Conservation (phyloP, 1,284 basidiomycete species). For the Peniophora sp. region DNA sequence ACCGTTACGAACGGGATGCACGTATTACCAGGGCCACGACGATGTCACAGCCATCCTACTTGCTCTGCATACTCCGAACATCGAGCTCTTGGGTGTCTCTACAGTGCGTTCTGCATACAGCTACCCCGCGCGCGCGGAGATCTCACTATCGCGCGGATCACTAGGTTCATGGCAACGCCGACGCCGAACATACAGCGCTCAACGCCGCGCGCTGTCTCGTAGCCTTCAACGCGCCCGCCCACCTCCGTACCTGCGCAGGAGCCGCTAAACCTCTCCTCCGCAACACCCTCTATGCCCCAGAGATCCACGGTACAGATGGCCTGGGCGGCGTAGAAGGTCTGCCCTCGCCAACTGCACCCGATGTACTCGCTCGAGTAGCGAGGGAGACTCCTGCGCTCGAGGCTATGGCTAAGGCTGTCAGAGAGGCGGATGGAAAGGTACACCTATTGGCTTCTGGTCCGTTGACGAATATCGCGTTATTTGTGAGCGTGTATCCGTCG, state of each 20-base stretch:
- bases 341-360: conserved; percentile 35
- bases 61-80: conserved; percentile 53
- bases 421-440: conserved; percentile 47
- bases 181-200: conserved; percentile 49
- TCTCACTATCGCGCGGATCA: background rate
- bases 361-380: conserved; percentile 40
- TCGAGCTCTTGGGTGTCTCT: conserved; percentile 71
- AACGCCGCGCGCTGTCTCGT: conserved; percentile 71
- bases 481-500: conserved; percentile 63
- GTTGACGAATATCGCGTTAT: conserved; percentile 80
- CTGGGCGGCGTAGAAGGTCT: conserved; percentile 76
- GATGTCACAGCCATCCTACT: conserved; percentile 78
- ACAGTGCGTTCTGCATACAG: conserved; percentile 38
- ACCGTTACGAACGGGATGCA: background rate
- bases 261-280: conserved; percentile 57
- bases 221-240: conserved; percentile 53
- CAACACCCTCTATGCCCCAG: conserved; percentile 30
- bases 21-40: conserved; percentile 64
- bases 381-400: conserved; percentile 42
- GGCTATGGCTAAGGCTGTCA: conserved; percentile 56
- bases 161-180: conserved; percentile 74
- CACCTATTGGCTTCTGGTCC: conserved; percentile 70
- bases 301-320: conserved; percentile 77
- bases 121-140: background rate
- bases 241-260: conserved; percentile 60